Percentiles rank a stretch among this genome's conserved stretches.
These are phyloP conservation scores for Aspergillus quadrilineatus DNA, from an alignment of 2,329 filamentous ascomycete genomes.

Conservation along the genomic window DNA sequence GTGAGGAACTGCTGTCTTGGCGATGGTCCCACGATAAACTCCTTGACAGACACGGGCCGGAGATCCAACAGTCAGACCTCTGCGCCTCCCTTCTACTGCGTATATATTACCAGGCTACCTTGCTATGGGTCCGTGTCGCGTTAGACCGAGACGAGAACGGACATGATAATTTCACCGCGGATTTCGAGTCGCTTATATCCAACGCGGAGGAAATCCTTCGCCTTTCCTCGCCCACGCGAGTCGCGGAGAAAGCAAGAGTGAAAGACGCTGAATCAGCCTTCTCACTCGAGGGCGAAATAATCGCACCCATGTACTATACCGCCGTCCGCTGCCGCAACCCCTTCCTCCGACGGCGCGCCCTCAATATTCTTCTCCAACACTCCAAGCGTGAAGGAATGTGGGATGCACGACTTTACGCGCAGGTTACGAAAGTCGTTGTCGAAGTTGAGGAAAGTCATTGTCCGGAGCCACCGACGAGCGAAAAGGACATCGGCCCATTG, in stretches of 20 bases:
- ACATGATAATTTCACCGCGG: slow-evolving; percentile 13
- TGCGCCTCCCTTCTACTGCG: slow-evolving; percentile 17
- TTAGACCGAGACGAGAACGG: slow-evolving; percentile 7
- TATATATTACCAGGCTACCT: slow-evolving; percentile 16
- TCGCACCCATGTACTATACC: slow-evolving; percentile 34
- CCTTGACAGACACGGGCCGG: not conserved
- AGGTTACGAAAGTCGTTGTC: slow-evolving; percentile 12
- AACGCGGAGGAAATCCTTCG: slow-evolving; percentile 14
- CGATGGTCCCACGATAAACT: slow-evolving; percentile 12
- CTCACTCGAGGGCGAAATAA: slow-evolving; percentile 31
- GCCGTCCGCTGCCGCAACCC: slow-evolving; percentile 35
- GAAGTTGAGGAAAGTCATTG: slow-evolving; percentile 20
- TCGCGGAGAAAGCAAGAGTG: not conserved
- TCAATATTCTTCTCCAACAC: slow-evolving; percentile 16
- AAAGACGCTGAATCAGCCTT: slow-evolving; percentile 5
- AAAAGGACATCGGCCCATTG: slow-evolving; percentile 9
- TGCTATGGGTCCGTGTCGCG: slow-evolving; percentile 14
- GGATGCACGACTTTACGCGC: slow-evolving; percentile 10
- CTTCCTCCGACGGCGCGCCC: slow-evolving; percentile 31
- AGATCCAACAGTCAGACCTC: slow-evolving; percentile 8
- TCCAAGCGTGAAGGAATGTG: slow-evolving; percentile 20
- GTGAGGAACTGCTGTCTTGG: slow-evolving; percentile 13
- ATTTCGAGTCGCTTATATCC: slow-evolving; percentile 14
- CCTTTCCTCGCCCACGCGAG: not conserved
- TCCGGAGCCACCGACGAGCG: slow-evolving; percentile 9